Base-by-base conservation (phyloP, 257 asterid species). In the Datura wrightii region DNA sequence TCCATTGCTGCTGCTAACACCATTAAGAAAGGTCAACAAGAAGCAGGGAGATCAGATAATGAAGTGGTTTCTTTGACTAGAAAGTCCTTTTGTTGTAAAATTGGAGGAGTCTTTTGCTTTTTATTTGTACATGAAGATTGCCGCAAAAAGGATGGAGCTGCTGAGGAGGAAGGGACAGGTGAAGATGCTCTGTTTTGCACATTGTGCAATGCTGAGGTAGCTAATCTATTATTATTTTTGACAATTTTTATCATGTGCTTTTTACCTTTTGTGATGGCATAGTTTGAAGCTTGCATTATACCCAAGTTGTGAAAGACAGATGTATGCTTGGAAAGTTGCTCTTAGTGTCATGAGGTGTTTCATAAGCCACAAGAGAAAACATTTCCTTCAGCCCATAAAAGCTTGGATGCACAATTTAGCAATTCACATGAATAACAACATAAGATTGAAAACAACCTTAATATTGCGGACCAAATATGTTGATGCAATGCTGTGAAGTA, bases 101-200 rank as follows among this genome's bases (percentile, higher is more conserved):
- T 91, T 69, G 97, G 97, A 81, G 95, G 91, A 83, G 79, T 93
- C 70, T 84, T 94, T 55, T 94, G 98, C 87, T 97, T 89, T 19
- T 82, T 94, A 81, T 97, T 94, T 89, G 94, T 95, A 66, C 92
- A 88, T 58, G 95, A 95, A 87, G 99, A 97, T 91, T 97, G 98
- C 87, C 90, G 94, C 69, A 90, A 91, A 88, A 92, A 88, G 85
- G 94, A 94, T 54, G 93, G 82, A 79, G 84, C 88, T 46, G 86
- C 87, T 89, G 98, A 89, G 31, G 92, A 56, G 89, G 99, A 94
- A 76, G 97, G 92, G 67, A 82, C 90, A 0, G 92, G 88, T 42
- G 99, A 97, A 91, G 99, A 97, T 88, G 99, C 98, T 42, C 89
- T 97, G 90, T 97, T 94, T 89, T 97, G 99, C 94, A 97, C 99